These are phyloP conservation scores for Teunomyces barrocoloradensis DNA, from an alignment of 805 yeast genomes.

Conservation along the genomic window DNA sequence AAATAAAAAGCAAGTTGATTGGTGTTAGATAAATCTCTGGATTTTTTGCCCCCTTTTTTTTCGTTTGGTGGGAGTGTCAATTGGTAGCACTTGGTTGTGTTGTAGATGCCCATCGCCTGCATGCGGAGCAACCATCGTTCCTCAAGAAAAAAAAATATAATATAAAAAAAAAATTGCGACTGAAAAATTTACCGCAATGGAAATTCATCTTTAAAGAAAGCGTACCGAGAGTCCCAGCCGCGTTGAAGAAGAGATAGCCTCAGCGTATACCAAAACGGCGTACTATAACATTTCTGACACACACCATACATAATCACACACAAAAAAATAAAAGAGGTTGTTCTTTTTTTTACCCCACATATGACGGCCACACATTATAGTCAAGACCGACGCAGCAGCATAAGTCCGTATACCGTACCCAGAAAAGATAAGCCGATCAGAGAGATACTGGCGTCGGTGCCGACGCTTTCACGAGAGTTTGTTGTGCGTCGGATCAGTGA, in stretches of 20 bases:
- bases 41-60: no score
- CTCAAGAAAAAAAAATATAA: no score
- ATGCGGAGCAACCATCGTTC: background rate
- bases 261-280: background rate
- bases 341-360: background rate
- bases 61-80: no score
- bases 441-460: constrained; percentile 28
- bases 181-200: background rate
- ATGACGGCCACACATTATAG: background rate
- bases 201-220: background rate
- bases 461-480: constrained; percentile 58
- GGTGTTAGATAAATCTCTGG: no score
- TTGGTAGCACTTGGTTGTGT: background rate
- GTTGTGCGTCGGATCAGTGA: constrained; percentile 82
- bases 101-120: background rate
- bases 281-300: no score
- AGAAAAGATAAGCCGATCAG: background rate
- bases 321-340: no score
- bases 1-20: no score
- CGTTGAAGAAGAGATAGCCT: background rate
- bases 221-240: background rate
- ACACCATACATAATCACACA: background rate
- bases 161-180: background rate
- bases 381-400: constrained; percentile 1
- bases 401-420: background rate